phyloP scores from a whole-genome alignment of 331 rosid genomes.

The Pyrus hybrid region DNA sequence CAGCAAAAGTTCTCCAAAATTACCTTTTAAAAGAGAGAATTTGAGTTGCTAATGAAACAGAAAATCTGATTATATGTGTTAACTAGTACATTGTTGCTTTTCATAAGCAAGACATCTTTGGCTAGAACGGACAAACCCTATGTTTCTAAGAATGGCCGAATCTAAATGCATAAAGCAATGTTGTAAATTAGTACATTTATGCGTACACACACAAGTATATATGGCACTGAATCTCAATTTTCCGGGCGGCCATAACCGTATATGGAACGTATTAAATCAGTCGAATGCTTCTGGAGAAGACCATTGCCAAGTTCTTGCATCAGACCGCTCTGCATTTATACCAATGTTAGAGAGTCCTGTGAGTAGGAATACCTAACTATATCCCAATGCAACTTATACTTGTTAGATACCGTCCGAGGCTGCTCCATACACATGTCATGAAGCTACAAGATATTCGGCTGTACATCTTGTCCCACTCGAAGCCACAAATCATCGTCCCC shows the following conservation, averaged over 20 bases:
- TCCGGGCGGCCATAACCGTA: neutral
- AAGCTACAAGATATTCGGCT: conserved; percentile 34
- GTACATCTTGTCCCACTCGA: conserved; percentile 58
- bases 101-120: neutral
- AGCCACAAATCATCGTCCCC: conserved; percentile 48
- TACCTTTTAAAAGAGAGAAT: neutral
- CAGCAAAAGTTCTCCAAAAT: neutral
- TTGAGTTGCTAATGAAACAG: neutral
- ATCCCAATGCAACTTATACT: neutral
- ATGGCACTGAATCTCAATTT: neutral
- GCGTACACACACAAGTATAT: neutral
- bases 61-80: neutral
- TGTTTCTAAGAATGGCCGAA: neutral
- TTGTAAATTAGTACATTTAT: too few relatives aligned
- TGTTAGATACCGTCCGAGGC: neutral
- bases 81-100: neutral
- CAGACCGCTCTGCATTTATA: neutral
- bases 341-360: neutral
- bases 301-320: neutral
- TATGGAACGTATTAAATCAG: neutral
- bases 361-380: too few relatives aligned
- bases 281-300: neutral
- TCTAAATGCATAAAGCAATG: neutral
- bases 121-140: neutral
- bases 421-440: neutral